Evolutionary conservation across 306 rosid genomes (phyloP), one percentile per base, ranked within the genome.

Genomic region (Ceratonia siliqua): DNA sequence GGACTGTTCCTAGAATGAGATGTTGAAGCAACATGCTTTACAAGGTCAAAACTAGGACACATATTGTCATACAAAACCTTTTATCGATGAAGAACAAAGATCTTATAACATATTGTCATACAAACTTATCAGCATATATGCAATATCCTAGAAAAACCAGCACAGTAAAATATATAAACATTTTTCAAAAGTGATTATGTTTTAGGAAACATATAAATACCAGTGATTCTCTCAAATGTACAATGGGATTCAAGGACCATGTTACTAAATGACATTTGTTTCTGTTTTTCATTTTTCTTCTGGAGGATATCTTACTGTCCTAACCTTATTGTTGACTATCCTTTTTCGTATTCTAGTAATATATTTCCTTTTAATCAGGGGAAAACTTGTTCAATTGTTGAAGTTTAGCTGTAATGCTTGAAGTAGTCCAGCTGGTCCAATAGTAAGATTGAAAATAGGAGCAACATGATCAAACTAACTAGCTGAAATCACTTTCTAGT

Each of bases 1-100:
- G 70, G 15, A 65, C 27, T 50, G 48, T 21, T 56, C 68, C 52
- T 21, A 25, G 24, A 78, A 56, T 61, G 48, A 52, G 9, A n/a
- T 72, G 50, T 78, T 54, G 67, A 68, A 72, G 64, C 63, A 81
- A 54, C 35, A 48, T 17, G 28, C 72, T 22, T 58, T 33, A 57
- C 67, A 57, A 18, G 55, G 24, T 33, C 69, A 75, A 64, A 64
- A 22, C 20, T 62, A 55, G 39, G 70, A 56, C 59, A 48, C 49
- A 68, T 30, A 14, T 30, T 28, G 48, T 69, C 66, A 41, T 10
- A 13, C 56, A 62, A 72, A 62, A 52, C 53, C 14, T 7, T 30
- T 43, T 30, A 43, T 35, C 24, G 65, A 62, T 36, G 36, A 71
- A 30, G 50, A 65, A 70, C 48, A 73, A 45, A 28, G 17, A 61